These are phyloP conservation scores for Pleurotus eryngii DNA, from an alignment of 768 basidiomycete species.

Conservation along the genomic window DNA sequence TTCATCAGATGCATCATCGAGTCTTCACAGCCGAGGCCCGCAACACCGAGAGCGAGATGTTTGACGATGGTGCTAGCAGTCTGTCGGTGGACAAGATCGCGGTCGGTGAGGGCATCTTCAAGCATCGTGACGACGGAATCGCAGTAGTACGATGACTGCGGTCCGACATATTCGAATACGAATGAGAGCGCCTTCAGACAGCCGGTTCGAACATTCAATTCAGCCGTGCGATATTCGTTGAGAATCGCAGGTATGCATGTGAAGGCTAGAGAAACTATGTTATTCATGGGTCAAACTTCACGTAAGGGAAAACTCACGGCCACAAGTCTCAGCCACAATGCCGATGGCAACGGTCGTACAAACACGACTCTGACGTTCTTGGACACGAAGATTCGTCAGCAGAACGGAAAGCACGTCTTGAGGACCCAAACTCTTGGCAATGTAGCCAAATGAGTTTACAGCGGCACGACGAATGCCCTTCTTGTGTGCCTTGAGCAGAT, in stretches of 20 bases:
- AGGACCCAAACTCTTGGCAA: constrained; percentile 98
- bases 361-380: constrained; percentile 98
- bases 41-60: constrained; percentile 94
- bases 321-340: constrained; percentile 92
- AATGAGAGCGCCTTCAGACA: constrained; percentile 98
- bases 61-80: constrained; percentile 98
- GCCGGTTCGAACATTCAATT: constrained; percentile 97
- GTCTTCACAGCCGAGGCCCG: constrained; percentile 96
- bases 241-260: constrained; percentile 98
- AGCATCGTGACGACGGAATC: constrained; percentile 98
- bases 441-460: constrained; percentile 99
- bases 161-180: constrained; percentile 99
- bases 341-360: constrained; percentile 98
- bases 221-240: constrained; percentile 97
- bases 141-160: constrained; percentile 93
- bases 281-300: constrained; percentile 1
- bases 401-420: constrained; percentile 96
- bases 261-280: constrained; percentile 55
- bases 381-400: constrained; percentile 93
- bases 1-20: constrained; percentile 98
- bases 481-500: constrained; percentile 97
- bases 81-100: constrained; percentile 97
- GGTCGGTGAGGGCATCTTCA: constrained; percentile 96
- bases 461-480: constrained; percentile 98
- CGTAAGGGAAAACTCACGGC: constrained; percentile 43